Percentiles rank a stretch among this genome's conserved stretches.
phyloP scores from a whole-genome alignment of 352 stramenopile genomes.

The Nothophytophthora sp. region DNA sequence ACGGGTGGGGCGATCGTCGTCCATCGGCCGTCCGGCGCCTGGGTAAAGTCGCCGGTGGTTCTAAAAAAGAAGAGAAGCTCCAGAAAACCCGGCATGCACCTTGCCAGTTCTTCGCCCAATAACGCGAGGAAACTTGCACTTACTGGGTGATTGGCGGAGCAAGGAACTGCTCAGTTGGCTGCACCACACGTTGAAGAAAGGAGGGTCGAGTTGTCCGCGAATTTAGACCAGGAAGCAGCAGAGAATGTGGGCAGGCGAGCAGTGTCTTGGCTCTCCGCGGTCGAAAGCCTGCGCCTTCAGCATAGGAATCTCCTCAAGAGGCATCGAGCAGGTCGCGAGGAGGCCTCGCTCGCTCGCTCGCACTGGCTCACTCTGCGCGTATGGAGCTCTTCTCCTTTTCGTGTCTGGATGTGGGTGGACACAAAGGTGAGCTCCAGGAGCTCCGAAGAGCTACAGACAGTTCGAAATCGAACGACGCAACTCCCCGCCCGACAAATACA shows the following conservation, averaged over 20 bases:
- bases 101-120: conserved; percentile 13
- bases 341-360: not conserved
- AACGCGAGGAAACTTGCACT: not conserved
- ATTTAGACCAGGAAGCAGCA: not conserved
- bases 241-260: conserved; percentile 5
- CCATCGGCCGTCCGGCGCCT: no score
- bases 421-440: no score
- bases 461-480: conserved; percentile 12
- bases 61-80: conserved; percentile 13
- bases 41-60: conserved; percentile 15
- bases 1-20: no score
- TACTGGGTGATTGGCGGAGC: not conserved
- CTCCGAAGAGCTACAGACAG: conserved; percentile 14
- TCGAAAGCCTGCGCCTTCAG: no score
- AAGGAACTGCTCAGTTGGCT: conserved; percentile 12
- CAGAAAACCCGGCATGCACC: conserved; percentile 23
- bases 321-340: no score
- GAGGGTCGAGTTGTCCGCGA: not conserved
- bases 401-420: not conserved
- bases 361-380: conserved; percentile 19
- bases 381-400: conserved; percentile 1
- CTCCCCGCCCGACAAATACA: conserved; percentile 13
- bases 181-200: not conserved
- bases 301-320: no score
- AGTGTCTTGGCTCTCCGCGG: conserved; percentile 1